These are phyloP conservation scores for Mortierella antarctica DNA, from an alignment of 192 early-diverging fungal genomes.

Conservation along the genomic window DNA sequence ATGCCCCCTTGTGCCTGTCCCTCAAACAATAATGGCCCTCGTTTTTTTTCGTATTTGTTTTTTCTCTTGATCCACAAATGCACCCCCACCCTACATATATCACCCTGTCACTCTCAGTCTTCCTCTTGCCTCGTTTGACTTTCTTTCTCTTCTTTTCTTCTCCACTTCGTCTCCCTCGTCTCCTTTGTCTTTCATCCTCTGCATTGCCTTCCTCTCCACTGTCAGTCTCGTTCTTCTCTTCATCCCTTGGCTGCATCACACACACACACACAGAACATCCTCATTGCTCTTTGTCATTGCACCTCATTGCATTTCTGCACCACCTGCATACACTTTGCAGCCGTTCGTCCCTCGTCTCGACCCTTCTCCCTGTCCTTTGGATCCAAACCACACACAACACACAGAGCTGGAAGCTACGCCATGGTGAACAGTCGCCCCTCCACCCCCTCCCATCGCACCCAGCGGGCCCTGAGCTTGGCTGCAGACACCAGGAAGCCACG, in stretches of 20 bases:
- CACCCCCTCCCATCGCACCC: constrained; percentile 27
- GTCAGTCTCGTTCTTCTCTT: constrained; percentile 13
- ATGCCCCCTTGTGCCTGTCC: too few species aligned
- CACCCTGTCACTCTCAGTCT: not conserved
- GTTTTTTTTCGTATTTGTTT: constrained; percentile 3
- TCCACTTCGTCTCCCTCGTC: not conserved
- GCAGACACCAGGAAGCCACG: constrained; percentile 28
- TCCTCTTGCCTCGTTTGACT: not conserved
- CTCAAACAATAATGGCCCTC: not conserved
- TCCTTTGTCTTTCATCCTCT: constrained; percentile 1
- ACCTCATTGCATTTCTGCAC: not conserved
- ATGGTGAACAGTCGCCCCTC: constrained; percentile 12
- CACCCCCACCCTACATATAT: not conserved
- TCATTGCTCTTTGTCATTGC: not conserved
- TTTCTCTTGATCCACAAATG: not conserved
- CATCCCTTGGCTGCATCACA: not conserved
- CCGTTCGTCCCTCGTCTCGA: too few species aligned
- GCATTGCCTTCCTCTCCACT: not conserved
- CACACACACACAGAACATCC: not conserved
- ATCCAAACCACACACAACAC: not conserved
- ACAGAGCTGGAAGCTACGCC: too few species aligned
- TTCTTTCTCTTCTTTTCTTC: not conserved
- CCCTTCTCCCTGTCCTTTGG: too few species aligned
- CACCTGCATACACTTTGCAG: not conserved
- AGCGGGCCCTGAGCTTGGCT: constrained; percentile 46